Evolutionary conservation across 495 filamentous ascomycete genomes (phyloP), one percentile per base, ranked within the genome.

Genomic region (Astrocystis sublimbata): DNA sequence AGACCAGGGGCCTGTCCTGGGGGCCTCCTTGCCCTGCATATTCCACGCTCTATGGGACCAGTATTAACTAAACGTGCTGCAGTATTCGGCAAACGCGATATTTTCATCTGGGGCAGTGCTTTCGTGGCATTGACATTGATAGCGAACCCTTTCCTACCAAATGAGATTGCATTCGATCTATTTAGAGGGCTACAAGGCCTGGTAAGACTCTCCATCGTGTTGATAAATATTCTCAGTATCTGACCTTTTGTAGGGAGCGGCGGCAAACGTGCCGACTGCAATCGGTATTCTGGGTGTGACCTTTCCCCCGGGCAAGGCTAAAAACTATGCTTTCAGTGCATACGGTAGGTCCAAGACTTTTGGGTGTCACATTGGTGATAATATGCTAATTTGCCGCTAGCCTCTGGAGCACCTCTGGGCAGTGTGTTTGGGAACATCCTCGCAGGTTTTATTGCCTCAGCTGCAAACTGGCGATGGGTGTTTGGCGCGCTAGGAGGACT

Each of bases 141-240:
- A 6, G 83, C 84, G n/a, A 84, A 85, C 21, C 83, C 85, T 0
- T 93, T 89, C 74, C 33, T 86, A 72, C 76, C 80, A 71, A 70
- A 89, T 79, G 81, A 93, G 82, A 77, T 86, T 73, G 68, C 84
- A 67, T 73, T 92, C 82, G 79, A 89, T 77, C 6, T 91, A 74
- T 82, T 92, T 79, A 73, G 90, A 0, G 90, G 88, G 28, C 81
- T 90, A 30, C 79, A 90, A 30, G 90, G 90, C 0, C 82, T 90
- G 68, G 88, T 91, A 31, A 76, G 84, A 46, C 38, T 6, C 38
- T 41, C 21, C 17, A 6, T 31, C 7, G 41, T 28, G 36, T 17
- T 30, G 7, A 33, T 19, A 1, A 5, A 1, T 49, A 8, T 53
- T 33, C 13, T 64, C 76, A 30, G 9, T 45, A 36, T 77, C 80